Base-by-base conservation (phyloP, 2,329 filamentous ascomycete genomes). In the Stemphylium vesicarium region DNA sequence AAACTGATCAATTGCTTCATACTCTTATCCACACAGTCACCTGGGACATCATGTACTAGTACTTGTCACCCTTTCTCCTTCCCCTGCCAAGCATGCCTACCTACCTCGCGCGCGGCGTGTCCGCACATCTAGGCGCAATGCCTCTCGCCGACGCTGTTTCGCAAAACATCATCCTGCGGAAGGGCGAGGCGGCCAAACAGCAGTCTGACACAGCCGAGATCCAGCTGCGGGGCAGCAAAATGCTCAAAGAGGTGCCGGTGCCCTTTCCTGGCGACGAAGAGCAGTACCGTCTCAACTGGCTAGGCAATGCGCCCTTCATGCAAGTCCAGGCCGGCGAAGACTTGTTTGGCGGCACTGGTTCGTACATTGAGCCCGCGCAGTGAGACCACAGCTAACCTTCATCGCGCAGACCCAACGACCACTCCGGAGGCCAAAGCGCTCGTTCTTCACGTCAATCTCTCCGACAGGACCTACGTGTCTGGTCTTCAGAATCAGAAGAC, bases 291-390 rank as follows among this genome's bases (percentile, higher is more conserved):
- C 46, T 74, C 40, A 67, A 69, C 48, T 75, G 65, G 66, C 57
- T 75, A 6, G 64, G 61, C 3, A 45, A 62, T 10, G 66, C 64
- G 40, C 73, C 71, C 7, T 75, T 75, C 45, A 60, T 73, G 57
- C 71, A 75, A 41, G 66, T 65, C 0, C 63, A 69, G n/a, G 65
- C 57, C 3, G 53, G 60, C 15, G 20, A 12, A 22, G 12, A 42
- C 11, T 12, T 32, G 5, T 47, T 20, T 2, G 11, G 12, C n/a
- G 22, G 26, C 3, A 44, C 16, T n/a, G 41, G 47, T 50, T 33
- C 26, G 33, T 20, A 18, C 11, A 11, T 12, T 6, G 4, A 35
- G 22, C 4, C 5, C 26, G 11, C 4, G 11, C 0, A 24, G 15
- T 5, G 24, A 15, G 12, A 32, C 29, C 8, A 6, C 8, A 12